A percentile compares a stretch with the other conserved stretches of the same genome.
These are phyloP conservation scores for Komagataella mondaviorum DNA, from an alignment of 805 yeast genomes.

Conservation along the genomic window DNA sequence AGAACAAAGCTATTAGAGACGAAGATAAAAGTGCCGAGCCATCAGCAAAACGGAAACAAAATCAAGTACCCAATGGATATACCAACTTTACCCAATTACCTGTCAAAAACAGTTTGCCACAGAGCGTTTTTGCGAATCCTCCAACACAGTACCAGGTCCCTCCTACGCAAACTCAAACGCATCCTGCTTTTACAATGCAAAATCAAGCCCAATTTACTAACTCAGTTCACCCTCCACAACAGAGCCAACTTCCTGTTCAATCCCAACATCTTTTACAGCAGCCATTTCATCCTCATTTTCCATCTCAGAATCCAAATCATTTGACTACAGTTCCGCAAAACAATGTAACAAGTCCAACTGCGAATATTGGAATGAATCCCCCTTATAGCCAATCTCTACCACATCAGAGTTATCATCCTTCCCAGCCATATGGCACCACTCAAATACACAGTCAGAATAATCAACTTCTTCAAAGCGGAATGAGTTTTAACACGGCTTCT, in stretches of 20 bases:
- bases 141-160: background rate
- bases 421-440: background rate
- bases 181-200: background rate
- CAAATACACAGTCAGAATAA: background rate
- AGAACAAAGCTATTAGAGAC: constrained; percentile 5
- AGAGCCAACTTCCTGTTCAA: background rate
- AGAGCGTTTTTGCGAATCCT: background rate
- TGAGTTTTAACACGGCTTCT: background rate
- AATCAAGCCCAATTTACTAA: background rate
- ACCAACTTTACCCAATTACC: background rate
- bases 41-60: background rate
- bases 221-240: background rate
- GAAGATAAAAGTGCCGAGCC: background rate
- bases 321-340: background rate
- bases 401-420: background rate
- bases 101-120: background rate
- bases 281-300: background rate
- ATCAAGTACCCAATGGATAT: background rate
- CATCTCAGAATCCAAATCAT: background rate
- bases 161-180: background rate
- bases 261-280: background rate
- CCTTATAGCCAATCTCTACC: background rate
- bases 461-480: background rate
- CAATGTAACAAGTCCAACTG: background rate
- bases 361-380: background rate